phyloP scores from a whole-genome alignment of 2,329 filamentous ascomycete genomes.

The Colletotrichum viniferum region DNA sequence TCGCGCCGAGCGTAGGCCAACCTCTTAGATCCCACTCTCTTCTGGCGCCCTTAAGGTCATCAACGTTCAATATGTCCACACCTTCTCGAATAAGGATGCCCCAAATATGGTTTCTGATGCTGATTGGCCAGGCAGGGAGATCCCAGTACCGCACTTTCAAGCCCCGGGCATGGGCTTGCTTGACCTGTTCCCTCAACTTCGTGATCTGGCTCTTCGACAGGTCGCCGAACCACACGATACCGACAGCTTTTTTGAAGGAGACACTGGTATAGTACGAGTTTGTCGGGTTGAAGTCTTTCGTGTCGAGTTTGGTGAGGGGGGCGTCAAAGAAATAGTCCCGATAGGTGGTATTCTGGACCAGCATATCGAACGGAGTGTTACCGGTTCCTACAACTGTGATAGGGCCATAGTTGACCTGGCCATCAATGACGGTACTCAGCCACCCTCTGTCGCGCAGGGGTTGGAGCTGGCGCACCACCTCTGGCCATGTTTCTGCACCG shows the following conservation, averaged over 20 bases:
- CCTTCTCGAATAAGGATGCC: slow-evolving; percentile 58
- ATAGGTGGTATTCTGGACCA: slow-evolving; percentile 57
- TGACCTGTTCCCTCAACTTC: slow-evolving; percentile 49
- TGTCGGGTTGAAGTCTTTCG: slow-evolving; percentile 44
- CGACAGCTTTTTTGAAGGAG: slow-evolving; percentile 59
- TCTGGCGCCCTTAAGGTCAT: slow-evolving; percentile 55
- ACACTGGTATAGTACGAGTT: slow-evolving; percentile 73
- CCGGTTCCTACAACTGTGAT: slow-evolving; percentile 75
- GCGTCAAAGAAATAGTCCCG: slow-evolving; percentile 72
- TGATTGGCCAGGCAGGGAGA: slow-evolving; percentile 60
- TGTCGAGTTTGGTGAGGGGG: slow-evolving; percentile 51
- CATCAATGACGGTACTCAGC: slow-evolving; percentile 57
- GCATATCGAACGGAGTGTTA: slow-evolving; percentile 60
- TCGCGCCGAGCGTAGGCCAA: slow-evolving; percentile 8
- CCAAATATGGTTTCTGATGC: slow-evolving; percentile 61
- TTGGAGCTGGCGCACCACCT: slow-evolving; percentile 59
- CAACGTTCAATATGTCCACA: slow-evolving; percentile 65
- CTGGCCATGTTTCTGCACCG: slow-evolving; percentile 54
- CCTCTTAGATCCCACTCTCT: slow-evolving; percentile 38
- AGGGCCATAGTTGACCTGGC: slow-evolving; percentile 54
- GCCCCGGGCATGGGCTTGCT: slow-evolving; percentile 55
- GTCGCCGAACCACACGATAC: slow-evolving; percentile 47
- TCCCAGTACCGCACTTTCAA: slow-evolving; percentile 66
- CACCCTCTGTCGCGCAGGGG: slow-evolving; percentile 64
- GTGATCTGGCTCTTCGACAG: slow-evolving; percentile 49